phyloP scores from a whole-genome alignment of 306 rosid species.

The Inga laurina region DNA sequence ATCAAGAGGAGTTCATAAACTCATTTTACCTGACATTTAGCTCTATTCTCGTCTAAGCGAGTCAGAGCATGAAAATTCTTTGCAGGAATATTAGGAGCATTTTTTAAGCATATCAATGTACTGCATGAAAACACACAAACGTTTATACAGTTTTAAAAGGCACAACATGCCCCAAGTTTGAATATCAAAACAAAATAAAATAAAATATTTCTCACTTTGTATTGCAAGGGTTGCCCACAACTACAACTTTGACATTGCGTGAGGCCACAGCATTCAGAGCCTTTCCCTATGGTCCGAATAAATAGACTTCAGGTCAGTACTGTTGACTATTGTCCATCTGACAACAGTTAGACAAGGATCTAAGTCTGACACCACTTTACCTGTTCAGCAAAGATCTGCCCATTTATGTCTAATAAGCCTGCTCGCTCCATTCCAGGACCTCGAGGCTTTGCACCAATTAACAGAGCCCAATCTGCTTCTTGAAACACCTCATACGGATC shows the following conservation, averaged over 20 bases:
- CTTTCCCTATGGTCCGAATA: slow-evolving; percentile 59
- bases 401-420: slow-evolving; percentile 82
- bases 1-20: background rate
- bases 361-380: slow-evolving; percentile 36
- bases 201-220: slow-evolving; percentile 64
- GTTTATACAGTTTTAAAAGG: slow-evolving; percentile 25
- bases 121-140: slow-evolving; percentile 44
- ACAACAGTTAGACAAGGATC: slow-evolving; percentile 1
- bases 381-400: slow-evolving; percentile 88
- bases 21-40: slow-evolving; percentile 86
- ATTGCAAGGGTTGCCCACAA: slow-evolving; percentile 97
- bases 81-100: slow-evolving; percentile 93
- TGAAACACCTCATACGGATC: slow-evolving; percentile 94
- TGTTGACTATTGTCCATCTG: background rate
- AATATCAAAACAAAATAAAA: slow-evolving; percentile 25
- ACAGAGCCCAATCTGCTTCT: slow-evolving; percentile 94
- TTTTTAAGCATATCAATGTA: slow-evolving; percentile 92
- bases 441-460: slow-evolving; percentile 98
- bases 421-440: slow-evolving; percentile 99
- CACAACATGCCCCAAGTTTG: slow-evolving; percentile 17
- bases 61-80: slow-evolving; percentile 94
- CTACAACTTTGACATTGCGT: slow-evolving; percentile 80
- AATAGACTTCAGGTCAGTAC: slow-evolving; percentile 22
- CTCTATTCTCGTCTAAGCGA: slow-evolving; percentile 96
- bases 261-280: slow-evolving; percentile 91